Base-by-base conservation (phyloP, 345 rosid genomes). In the Boechera stricta region DNA sequence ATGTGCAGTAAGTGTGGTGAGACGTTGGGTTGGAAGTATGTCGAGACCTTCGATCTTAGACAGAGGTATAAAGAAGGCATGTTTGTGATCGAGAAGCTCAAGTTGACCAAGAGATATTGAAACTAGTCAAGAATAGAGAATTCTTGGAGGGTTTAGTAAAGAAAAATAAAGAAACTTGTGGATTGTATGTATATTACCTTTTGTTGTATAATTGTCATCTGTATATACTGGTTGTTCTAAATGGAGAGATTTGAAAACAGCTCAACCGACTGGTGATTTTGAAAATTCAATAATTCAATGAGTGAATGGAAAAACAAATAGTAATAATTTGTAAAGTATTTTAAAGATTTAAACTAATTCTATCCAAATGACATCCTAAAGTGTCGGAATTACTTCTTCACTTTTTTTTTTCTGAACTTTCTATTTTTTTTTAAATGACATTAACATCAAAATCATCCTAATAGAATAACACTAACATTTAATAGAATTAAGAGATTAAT, bases 21-120 rank as follows among this genome's bases (percentile, higher is more conserved):
- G 77, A 82, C 80, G 61, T 81, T 91, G 78, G 97, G 97, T 7
- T 91, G 97, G 97, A 91, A 89, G 75, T 91, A 89, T 41, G 89
- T 85, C 72, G 85, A 90, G 83, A 93, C 97, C 28, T 89, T 82
- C 2, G 89, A 83, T 67, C 83, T 81, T 5, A 72, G 75, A 0
- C 94, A 89, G 77, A 91, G 83, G 89, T 91, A 86, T 81, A 91
- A 89, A 72, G 97, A 91, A 86, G 92, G 94, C 60, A 91, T 87
- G 76, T 89, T 86, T 77, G 89, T 91, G 60, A 74, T 91, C 4
- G 97, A 91, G 84, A 91, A 85, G 74, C 81, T 84, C 5, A 91
- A 85, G 83, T 83, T 91, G 62, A 87, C 76, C 61, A 84, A 79
- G 85, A 91, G 85, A 38, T 79, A 86, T 62, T 89, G 89, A 61